Conservation (phyloP, 2,329 filamentous ascomycete species). For the Venturia pyrina region DNA sequence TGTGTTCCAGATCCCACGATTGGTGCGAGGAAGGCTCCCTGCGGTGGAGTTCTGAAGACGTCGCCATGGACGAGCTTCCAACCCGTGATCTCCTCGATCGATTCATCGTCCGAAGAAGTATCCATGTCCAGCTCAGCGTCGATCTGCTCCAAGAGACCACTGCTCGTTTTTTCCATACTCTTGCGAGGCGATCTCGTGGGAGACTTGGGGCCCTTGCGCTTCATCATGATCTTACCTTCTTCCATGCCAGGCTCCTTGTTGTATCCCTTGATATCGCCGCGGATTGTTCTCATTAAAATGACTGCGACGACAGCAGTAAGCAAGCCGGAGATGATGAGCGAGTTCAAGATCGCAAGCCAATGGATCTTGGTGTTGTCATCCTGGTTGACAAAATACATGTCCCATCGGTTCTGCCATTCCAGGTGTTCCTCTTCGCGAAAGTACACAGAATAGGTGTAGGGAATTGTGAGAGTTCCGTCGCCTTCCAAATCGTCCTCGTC, state of each 20-base stretch:
- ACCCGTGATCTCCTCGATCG: conserved; percentile 68
- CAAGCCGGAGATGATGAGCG: conserved; percentile 69
- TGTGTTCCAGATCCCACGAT: conserved; percentile 80
- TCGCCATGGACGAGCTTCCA: conserved; percentile 88
- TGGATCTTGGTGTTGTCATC: conserved; percentile 73
- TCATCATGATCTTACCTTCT: conserved; percentile 51
- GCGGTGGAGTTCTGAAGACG: conserved; percentile 65
- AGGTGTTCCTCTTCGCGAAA: conserved; percentile 73
- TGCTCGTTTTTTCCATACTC: conserved; percentile 41
- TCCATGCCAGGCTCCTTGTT: conserved; percentile 52
- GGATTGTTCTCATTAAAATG: conserved; percentile 68
- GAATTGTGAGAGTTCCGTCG: conserved; percentile 48
- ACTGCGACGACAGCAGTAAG: conserved; percentile 71
- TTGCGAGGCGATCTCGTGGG: conserved; percentile 36
- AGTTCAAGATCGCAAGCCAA: conserved; percentile 84
- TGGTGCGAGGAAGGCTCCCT: conserved; percentile 65
- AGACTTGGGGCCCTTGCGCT: conserved; percentile 38
- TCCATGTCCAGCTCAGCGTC: conserved; percentile 45
- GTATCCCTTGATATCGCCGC: conserved; percentile 67
- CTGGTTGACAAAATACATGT: conserved; percentile 82
- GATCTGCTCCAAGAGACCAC: conserved; percentile 50
- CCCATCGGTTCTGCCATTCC: conserved; percentile 80
- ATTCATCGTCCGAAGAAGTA: conserved; percentile 57
- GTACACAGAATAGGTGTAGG: conserved; percentile 84
- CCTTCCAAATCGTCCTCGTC: conserved; percentile 45